Percentiles rank a stretch among this genome's conserved stretches.
Conservation (phyloP, 257 asterid species). For the Fraxinus quadrangulata region DNA sequence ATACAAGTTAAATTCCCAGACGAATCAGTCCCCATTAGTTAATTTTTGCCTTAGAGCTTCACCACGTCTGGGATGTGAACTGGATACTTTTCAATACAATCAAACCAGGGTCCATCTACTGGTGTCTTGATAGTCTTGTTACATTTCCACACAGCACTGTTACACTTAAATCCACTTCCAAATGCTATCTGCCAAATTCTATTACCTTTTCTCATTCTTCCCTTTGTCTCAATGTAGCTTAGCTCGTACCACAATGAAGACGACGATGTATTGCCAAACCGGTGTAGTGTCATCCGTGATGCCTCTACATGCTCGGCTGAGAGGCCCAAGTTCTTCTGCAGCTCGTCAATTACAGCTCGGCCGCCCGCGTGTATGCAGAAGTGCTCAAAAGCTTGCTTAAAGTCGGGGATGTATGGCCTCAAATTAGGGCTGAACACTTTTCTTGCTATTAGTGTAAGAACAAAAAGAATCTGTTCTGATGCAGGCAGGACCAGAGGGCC, state of each 20-base stretch:
- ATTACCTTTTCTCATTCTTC: conserved; percentile 38
- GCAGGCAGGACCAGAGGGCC: conserved; percentile 40
- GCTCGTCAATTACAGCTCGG: conserved; percentile 39
- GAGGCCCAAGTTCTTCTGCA: conserved; percentile 32
- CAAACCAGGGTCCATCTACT: conserved; percentile 1
- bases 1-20: neutral
- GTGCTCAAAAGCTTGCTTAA: conserved; percentile 37
- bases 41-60: neutral
- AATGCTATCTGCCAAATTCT: conserved; percentile 37
- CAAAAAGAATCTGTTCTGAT: conserved; percentile 31
- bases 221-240: conserved; percentile 38
- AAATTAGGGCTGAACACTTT: conserved; percentile 10
- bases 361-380: conserved; percentile 47
- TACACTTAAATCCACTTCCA: conserved; percentile 47
- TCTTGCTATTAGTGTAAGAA: conserved; percentile 14
- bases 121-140: conserved; percentile 23
- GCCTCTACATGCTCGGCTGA: conserved; percentile 36
- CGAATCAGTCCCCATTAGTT: neutral
- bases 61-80: conserved; percentile 9
- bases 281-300: conserved; percentile 37
- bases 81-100: conserved; percentile 7
- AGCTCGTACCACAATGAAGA: conserved; percentile 39
- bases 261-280: conserved; percentile 39
- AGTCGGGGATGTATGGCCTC: conserved; percentile 34
- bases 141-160: conserved; percentile 45